These are phyloP conservation scores for Colletotrichum sp. DNA, from an alignment of 2,329 filamentous ascomycete genomes.

Conservation along the genomic window DNA sequence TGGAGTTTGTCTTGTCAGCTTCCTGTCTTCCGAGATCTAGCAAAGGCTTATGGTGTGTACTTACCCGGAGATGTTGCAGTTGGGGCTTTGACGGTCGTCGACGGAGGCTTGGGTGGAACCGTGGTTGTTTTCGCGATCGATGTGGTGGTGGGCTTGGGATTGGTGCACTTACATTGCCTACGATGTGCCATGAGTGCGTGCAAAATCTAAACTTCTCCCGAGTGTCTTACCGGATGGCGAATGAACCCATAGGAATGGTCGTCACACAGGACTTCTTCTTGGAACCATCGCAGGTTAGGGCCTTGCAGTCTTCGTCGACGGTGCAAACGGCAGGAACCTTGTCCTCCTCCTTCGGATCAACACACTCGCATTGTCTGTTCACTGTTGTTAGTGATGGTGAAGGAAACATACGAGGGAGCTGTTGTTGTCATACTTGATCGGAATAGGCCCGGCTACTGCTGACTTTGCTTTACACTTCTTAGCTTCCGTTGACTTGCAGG, in stretches of 20 bases:
- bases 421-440: neutral
- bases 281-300: accelerated
- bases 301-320: neutral
- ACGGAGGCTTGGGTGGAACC: neutral
- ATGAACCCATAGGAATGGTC: neutral
- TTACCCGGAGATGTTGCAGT: neutral
- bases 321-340: neutral
- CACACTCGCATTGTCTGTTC: neutral
- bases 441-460: neutral
- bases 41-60: no score
- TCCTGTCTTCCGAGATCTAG: no score
- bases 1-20: neutral
- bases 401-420: accelerated
- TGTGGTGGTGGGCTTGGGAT: neutral
- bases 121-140: neutral
- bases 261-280: neutral
- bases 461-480: neutral
- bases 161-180: neutral
- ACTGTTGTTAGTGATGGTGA: neutral
- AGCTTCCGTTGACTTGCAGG: neutral
- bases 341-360: neutral
- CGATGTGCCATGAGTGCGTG: neutral
- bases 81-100: neutral
- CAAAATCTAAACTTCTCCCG: accelerated
- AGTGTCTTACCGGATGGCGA: neutral